Base-by-base conservation (phyloP, 306 rosid genomes). In the Castanea sativa region DNA sequence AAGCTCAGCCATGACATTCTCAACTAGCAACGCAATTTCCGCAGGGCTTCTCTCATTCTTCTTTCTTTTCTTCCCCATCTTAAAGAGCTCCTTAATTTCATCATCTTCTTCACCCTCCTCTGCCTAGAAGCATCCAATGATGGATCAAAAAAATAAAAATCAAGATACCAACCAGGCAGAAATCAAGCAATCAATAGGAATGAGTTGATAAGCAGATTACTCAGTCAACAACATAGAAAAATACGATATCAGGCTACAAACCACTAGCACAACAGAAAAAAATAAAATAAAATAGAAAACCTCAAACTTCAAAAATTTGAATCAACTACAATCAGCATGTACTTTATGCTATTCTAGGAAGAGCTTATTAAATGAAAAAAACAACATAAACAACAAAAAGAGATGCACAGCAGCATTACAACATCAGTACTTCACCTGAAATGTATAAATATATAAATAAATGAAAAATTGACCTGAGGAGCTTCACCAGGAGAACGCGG, bases 1-100 rank as follows among this genome's bases (percentile, higher is more conserved):
- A 12, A 94, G 97, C 89, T 92, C 97, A 7, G 98, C 98, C 98
- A 94, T 94, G 83, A 94, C 92, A 68, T 89, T 94, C 88, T 94
- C 98, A 60, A 94, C 98, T 27, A 94, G 80, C 81, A 92, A 78
- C 68, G 98, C 97, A 76, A 94, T 91, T 80, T 94, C 97, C 1
- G 97, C 98, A 0, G 98, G 98, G 84, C 93, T 94, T 81, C 82
- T 91, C 83, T 94, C 98, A 0, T 83, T 89, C 88, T 92, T 94
- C 89, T 92, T 94, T 86, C 58, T 92, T 76, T 87, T 94, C 92
- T 86, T 92, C 21, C 97, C 98, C 81, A 79, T 69, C 89, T 92
- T 94, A 80, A 94, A 94, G 69, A 92, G 92, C 25, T 82, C 78
- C 45, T 91, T 85, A 25, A 94, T 90, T 79, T 94, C 98, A 0